Evolutionary conservation across 164 flowering plant genomes (phyloP).

Genomic region (Litsea cubeba): DNA sequence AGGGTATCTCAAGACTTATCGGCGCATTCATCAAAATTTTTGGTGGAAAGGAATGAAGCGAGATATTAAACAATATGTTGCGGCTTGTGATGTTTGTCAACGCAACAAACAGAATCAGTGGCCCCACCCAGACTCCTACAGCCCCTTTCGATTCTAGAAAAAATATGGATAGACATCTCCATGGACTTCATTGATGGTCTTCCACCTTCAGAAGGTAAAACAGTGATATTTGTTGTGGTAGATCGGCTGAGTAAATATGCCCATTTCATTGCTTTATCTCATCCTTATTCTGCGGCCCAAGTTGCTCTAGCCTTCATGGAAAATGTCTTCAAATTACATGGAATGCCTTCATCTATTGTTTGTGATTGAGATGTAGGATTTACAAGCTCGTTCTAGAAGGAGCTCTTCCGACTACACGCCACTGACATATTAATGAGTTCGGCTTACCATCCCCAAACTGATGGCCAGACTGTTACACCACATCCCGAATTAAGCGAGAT

Average conservation of each 20-base stretch:
- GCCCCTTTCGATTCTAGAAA: not conserved
- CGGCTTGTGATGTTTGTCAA: not conserved
- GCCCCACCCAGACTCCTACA: conserved; percentile 6
- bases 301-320: not conserved
- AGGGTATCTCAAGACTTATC: not conserved
- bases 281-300: not conserved
- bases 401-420: not conserved
- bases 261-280: not conserved
- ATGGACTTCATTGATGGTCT: conserved; percentile 6
- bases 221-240: not conserved
- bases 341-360: not conserved
- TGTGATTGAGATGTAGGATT: not conserved
- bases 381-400: not conserved
- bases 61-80: not conserved
- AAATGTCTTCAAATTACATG: not conserved
- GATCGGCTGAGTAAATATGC: not conserved
- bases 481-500: too few relatives aligned
- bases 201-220: not conserved
- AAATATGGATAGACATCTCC: conserved; percentile 1
- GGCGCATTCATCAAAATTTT: not conserved
- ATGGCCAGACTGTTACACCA: conserved; percentile 13
- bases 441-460: conserved; percentile 6
- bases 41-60: conserved; percentile 3
- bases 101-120: not conserved
- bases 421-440: not conserved